phyloP scores from a whole-genome alignment of 2,329 filamentous ascomycete species.

The Aureobasidium sp. region DNA sequence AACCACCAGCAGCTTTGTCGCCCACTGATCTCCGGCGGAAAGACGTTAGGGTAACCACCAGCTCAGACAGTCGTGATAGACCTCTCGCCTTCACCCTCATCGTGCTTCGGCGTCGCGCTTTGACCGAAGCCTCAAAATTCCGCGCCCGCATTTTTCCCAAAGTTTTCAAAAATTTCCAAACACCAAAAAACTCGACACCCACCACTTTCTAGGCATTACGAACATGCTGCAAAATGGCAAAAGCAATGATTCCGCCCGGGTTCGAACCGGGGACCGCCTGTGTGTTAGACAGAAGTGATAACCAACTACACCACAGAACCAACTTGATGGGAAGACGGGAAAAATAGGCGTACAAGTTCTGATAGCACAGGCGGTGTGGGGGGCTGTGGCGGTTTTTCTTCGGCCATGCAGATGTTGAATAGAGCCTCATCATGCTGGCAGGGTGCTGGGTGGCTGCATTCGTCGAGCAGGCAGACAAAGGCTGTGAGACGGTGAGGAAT shows the following conservation, averaged over 20 bases:
- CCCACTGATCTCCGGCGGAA: too few species aligned
- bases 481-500: background rate
- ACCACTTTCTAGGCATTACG: background rate
- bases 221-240: background rate
- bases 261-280: slow-evolving; percentile 6
- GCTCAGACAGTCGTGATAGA: too few species aligned
- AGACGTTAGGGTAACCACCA: too few species aligned
- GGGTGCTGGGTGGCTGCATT: too few species aligned
- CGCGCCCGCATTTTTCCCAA: background rate
- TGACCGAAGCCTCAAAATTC: background rate
- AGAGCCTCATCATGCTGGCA: too few species aligned
- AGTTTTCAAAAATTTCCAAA: background rate
- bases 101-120: background rate
- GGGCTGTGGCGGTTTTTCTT: background rate
- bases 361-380: too few species aligned
- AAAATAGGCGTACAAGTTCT: too few species aligned
- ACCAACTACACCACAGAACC: slow-evolving; percentile 10
- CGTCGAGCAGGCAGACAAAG: too few species aligned
- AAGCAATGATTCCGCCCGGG: slow-evolving; percentile 1
- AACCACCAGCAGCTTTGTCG: too few species aligned
- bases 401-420: too few species aligned
- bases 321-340: background rate
- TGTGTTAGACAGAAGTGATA: slow-evolving; percentile 11
- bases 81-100: too few species aligned
- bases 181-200: background rate